Evolutionary conservation across 202 grass and related monocot species (phyloP), one percentile per base, ranked within the genome.

Genomic region (Cymbopogon flexuosus): DNA sequence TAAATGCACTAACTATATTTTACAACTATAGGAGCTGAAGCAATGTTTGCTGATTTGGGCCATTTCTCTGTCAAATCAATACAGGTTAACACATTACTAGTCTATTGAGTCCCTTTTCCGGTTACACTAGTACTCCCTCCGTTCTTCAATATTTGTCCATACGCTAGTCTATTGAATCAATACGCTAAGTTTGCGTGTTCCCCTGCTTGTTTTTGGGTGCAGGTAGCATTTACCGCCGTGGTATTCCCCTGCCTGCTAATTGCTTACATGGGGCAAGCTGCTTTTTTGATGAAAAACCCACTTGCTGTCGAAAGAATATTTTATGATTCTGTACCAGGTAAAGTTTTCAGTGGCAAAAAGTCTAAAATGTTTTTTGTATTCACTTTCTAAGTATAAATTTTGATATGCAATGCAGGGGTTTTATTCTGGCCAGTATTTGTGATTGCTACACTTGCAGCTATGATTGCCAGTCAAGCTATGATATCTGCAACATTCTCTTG

Each of bases 391-490:
- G 57, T 57, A 15, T 57, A 75, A 37, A 13, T 65, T 86, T 72
- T 24, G 74, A 40, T 89, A 19, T 85, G 83, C 78, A 64, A 77
- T 46, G 74, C 84, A 97, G 94, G 64, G 34, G 49, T 66, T 81
- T 84, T 98, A 37, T 98, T 98, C 82, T 98, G 95, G 95, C 95
- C 95, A 69, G 84, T 95, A 69, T 90, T 98, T 88, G 92, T 93
- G 71, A 93, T 98, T 54, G 95, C 95, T 72, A 95, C 95, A 79
- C 80, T 98, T 75, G 92, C 95, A 81, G 95, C 92, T 63, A 98
- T 98, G 95, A 98, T 98, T 70, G 95, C 95, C 41, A 98, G 95
- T 66, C 95, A 98, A 87, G 92, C 95, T 79, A 98, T 98, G 95
- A 95, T 98, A 91, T 98, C 95, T n/a, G 92, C 90, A 37, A 98